Conservation (phyloP, 1,284 basidiomycete genomes). For the Ceratobasidium sp. region DNA sequence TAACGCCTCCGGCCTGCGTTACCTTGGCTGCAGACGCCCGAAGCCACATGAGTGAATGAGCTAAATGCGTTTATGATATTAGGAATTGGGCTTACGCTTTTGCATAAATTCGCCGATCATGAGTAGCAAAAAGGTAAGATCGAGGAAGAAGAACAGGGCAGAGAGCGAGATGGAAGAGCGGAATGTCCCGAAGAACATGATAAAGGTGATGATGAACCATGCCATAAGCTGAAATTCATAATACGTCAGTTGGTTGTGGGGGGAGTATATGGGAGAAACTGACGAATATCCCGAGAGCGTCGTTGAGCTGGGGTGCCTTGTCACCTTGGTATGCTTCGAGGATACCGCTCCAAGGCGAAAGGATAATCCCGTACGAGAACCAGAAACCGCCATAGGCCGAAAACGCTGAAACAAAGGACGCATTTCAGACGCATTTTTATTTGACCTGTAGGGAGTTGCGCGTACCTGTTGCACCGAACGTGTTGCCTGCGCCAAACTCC, state of each 20-base stretch:
- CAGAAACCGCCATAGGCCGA: conserved; percentile 86
- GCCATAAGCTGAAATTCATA: background rate
- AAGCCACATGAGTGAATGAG: background rate
- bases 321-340: conserved; percentile 62
- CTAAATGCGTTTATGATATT: background rate
- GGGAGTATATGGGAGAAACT: conserved; percentile 58
- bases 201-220: conserved; percentile 77
- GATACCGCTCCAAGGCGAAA: conserved; percentile 64
- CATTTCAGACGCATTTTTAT: background rate
- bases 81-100: conserved; percentile 16
- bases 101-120: conserved; percentile 56
- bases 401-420: conserved; percentile 69
- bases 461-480: conserved; percentile 75
- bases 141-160: conserved; percentile 77
- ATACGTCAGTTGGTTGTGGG: background rate
- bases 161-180: conserved; percentile 74
- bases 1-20: conserved; percentile 74
- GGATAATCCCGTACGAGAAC: conserved; percentile 77
- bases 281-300: conserved; percentile 71
- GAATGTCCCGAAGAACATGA: conserved; percentile 70
- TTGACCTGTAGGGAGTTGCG: conserved; percentile 43
- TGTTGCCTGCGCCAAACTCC: conserved; percentile 82
- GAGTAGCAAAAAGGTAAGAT: conserved; percentile 70
- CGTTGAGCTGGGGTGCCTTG: conserved; percentile 59
- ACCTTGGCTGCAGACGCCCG: conserved; percentile 42